Conservation (phyloP, 2,329 filamentous ascomycete species). For the Pseudocercospora crystallina region DNA sequence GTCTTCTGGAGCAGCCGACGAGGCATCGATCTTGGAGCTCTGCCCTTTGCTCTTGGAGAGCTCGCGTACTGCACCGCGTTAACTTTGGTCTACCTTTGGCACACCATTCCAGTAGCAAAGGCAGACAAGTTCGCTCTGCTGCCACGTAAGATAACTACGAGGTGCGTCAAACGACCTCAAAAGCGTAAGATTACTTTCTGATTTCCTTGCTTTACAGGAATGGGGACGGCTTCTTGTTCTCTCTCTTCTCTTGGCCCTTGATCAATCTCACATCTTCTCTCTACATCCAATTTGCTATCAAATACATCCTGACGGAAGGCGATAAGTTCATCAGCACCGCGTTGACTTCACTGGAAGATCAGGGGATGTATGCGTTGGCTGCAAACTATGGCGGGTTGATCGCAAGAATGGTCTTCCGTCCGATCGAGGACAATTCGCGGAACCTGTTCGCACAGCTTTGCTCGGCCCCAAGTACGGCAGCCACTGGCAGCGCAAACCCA, state of each 20-base stretch:
- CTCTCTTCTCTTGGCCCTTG: constrained; percentile 68
- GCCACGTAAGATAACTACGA: constrained; percentile 43
- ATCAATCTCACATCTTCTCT: constrained; percentile 75
- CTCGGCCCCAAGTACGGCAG: constrained; percentile 35
- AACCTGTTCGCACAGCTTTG: constrained; percentile 85
- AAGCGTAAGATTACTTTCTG: constrained; percentile 26
- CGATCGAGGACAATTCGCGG: constrained; percentile 89
- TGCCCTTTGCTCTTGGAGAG: constrained; percentile 89
- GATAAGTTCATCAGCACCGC: constrained; percentile 84
- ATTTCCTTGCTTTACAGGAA: constrained; percentile 23
- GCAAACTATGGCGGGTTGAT: constrained; percentile 89
- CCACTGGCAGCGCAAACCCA: too few relatives aligned
- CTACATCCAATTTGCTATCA: constrained; percentile 83
- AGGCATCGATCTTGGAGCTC: constrained; percentile 63
- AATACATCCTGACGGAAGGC: constrained; percentile 91
- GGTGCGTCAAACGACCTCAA: constrained; percentile 37
- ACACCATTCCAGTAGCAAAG: constrained; percentile 58
- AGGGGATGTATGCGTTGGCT: constrained; percentile 89
- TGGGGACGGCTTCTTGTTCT: constrained; percentile 50
- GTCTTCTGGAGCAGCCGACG: constrained; percentile 63
- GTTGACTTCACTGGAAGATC: constrained; percentile 73
- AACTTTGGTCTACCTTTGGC: constrained; percentile 66
- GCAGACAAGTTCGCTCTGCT: constrained; percentile 69
- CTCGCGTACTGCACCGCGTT: constrained; percentile 70
- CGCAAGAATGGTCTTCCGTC: constrained; percentile 87